Evolutionary conservation across 768 basidiomycete genomes (phyloP), one percentile per base, ranked within the genome.

Genomic region (Macrocybe gigantea): DNA sequence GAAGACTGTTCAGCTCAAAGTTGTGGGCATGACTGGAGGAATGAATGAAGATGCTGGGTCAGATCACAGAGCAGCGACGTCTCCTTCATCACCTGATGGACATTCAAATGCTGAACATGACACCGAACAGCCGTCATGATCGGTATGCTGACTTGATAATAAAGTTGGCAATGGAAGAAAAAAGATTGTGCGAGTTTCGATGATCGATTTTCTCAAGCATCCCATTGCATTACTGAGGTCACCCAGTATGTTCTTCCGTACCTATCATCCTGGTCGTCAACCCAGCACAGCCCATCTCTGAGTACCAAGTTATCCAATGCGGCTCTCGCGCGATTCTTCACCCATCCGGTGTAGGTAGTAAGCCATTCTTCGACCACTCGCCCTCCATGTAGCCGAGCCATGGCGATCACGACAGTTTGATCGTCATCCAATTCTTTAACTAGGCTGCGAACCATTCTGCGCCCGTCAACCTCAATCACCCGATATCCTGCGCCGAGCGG

Each of bases 401-500:
- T 69, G 4, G 89, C 84, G 30, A 95, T 75, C 2, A 97, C 81
- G 15, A 80, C 75, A 1, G 89, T 79, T 60, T 95, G 92, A 60
- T 97, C 95, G 32, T 82, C 83, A 56, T 97, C 93, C 15, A 98
- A 73, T 56, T 93, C 88, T 60, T 88, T 86, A 15, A 92, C 82
- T n/a, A 95, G 82, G 51, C 85, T 93, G 39, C 93, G 75, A 11
- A 98, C 83, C 79, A 93, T 85, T 67, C 82, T 88, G 56, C 70
- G 69, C 38, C 82, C 77, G n/a, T 79, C 83, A 34, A 93, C 73
- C 13, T 81, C 77, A 41, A 94, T 71, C 14, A 95, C 77, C 54
- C 89, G 80, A 64, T 97, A 97, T 2, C 96, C 96, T n/a, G 90
- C 85, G 8, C 88, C 85, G 3, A 98, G 78, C 0, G 93, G 92